Evolutionary conservation across 2,329 filamentous ascomycete species (phyloP).

Genomic region (Neopestalotiopsis rosae): DNA sequence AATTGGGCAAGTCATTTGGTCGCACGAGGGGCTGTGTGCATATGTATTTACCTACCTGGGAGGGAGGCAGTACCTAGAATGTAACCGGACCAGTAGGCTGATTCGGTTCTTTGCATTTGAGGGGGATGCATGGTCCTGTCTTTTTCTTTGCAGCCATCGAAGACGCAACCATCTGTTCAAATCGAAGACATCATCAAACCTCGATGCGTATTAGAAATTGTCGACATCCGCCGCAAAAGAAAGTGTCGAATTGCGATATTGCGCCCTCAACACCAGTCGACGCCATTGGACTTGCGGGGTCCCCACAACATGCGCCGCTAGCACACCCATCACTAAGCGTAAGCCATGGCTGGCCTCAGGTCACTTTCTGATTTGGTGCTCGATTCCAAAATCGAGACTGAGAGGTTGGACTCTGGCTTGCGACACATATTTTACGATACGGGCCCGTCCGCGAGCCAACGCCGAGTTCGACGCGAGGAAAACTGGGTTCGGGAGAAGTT

Average conservation of each 20-base stretch:
- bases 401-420: not conserved
- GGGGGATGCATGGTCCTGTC: too few relatives aligned
- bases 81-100: too few relatives aligned
- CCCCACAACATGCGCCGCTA: not conserved
- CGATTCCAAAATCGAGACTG: slow-evolving; percentile 22
- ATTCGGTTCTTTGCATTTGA: too few relatives aligned
- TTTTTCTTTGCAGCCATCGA: too few relatives aligned
- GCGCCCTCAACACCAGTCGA: not conserved
- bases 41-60: too few relatives aligned
- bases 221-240: not conserved
- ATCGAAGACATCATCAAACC: not conserved
- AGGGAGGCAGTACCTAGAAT: too few relatives aligned
- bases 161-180: too few relatives aligned
- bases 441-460: slow-evolving; percentile 5
- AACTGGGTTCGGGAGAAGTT: slow-evolving; percentile 12
- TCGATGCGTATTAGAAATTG: not conserved
- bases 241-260: not conserved
- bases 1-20: too few relatives aligned
- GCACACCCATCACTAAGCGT: not conserved
- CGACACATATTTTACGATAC: slow-evolving; percentile 19
- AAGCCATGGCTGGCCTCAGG: not conserved
- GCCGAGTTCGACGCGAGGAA: slow-evolving; percentile 4
- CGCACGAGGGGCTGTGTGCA: too few relatives aligned
- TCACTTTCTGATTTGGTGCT: slow-evolving; percentile 20
- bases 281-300: not conserved